A percentile compares a stretch with the other conserved stretches of the same genome.
phyloP scores from a whole-genome alignment of 1,139 yeast genomes.

The Candida mesenterica region DNA sequence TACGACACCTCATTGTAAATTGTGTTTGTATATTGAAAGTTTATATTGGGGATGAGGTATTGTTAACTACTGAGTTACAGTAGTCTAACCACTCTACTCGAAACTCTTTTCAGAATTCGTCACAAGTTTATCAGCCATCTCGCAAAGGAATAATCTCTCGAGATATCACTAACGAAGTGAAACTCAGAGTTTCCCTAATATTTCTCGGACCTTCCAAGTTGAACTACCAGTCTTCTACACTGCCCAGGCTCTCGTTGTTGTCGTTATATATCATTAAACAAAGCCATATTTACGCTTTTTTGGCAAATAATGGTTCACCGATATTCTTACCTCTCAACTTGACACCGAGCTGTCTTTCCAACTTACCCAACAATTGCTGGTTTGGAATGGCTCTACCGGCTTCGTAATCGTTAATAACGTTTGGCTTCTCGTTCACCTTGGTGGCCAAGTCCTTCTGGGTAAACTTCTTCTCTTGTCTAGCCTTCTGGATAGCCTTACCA shows the following conservation, averaged over 20 bases:
- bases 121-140: neutral
- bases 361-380: slow-evolving; percentile 88
- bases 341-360: slow-evolving; percentile 92
- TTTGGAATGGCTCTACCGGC: slow-evolving; percentile 96
- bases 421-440: slow-evolving; percentile 92
- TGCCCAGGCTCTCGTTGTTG: too few relatives aligned
- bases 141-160: neutral
- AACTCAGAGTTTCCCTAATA: too few relatives aligned
- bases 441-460: slow-evolving; percentile 97
- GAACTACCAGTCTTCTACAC: too few relatives aligned
- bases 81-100: too few relatives aligned
- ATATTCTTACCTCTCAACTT: slow-evolving; percentile 95
- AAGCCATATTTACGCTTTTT: slow-evolving; percentile 34
- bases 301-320: slow-evolving; percentile 83
- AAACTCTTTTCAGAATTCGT: too few relatives aligned
- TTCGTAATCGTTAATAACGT: slow-evolving; percentile 92
- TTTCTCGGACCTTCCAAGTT: too few relatives aligned
- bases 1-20: too few relatives aligned
- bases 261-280: neutral
- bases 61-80: neutral
- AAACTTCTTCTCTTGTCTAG: slow-evolving; percentile 82
- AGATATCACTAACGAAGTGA: too few relatives aligned
- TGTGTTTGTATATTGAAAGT: too few relatives aligned
- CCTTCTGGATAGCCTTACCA: slow-evolving; percentile 84
- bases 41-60: slow-evolving; percentile 1